These are phyloP conservation scores for Clitocybe nebularis DNA, from an alignment of 1,284 basidiomycete species.

Conservation along the genomic window DNA sequence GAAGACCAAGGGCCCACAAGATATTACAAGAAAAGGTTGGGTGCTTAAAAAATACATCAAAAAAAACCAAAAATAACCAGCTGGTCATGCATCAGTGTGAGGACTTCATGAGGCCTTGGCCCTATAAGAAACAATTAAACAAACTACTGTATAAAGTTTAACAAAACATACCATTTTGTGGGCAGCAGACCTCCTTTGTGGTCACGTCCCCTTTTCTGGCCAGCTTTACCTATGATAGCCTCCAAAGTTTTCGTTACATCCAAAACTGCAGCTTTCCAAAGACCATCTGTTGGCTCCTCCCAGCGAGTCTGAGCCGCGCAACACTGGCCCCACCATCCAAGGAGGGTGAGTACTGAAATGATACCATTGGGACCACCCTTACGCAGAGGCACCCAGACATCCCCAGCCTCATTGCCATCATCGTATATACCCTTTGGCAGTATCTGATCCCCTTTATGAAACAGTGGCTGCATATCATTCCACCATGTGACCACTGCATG, in stretches of 20 bases:
- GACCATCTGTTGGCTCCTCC: not conserved
- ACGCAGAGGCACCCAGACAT: not conserved
- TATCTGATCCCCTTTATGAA: not conserved
- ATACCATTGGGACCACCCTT: slow-evolving; percentile 1
- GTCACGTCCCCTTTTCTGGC: not conserved
- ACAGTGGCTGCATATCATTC: not conserved
- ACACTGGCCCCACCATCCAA: not conserved
- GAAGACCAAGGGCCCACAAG: no score
- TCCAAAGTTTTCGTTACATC: slow-evolving; percentile 2
- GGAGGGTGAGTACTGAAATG: not conserved
- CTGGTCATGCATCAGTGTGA: no score
- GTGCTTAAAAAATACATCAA: no score
- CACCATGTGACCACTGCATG: not conserved
- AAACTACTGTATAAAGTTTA: no score
- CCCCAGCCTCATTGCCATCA: not conserved
- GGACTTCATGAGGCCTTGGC: no score
- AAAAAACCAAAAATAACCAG: no score
- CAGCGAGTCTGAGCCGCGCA: not conserved
- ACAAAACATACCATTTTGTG: slow-evolving; percentile 1
- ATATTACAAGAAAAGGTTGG: no score
- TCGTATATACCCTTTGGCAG: not conserved
- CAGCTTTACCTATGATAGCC: not conserved
- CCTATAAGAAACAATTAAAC: no score
- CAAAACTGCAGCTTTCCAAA: slow-evolving; percentile 1
- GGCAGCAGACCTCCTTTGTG: not conserved